phyloP scores from a whole-genome alignment of 2,329 filamentous ascomycete species.

The Cryphonectria carpinicola region DNA sequence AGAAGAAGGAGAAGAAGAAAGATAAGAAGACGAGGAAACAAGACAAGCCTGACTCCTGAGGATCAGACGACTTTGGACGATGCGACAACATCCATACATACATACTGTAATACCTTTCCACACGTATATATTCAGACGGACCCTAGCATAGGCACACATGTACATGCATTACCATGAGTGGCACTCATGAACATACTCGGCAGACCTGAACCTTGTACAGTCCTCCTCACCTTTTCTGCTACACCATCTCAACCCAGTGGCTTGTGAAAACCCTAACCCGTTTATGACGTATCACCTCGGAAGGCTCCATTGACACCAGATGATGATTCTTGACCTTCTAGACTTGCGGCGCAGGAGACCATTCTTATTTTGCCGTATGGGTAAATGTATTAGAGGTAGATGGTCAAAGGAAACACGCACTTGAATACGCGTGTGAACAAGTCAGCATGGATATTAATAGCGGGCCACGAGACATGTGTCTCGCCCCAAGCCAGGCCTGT shows the following conservation, averaged over 20 bases:
- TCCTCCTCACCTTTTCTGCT: neutral
- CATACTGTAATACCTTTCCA: constrained; percentile 18
- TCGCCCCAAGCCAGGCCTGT: constrained; percentile 6
- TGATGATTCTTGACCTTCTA: neutral
- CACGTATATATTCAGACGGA: constrained; percentile 19
- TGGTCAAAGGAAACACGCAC: neutral
- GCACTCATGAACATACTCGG: neutral
- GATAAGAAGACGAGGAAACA: constrained; percentile 35
- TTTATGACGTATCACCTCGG: neutral
- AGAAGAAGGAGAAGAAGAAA: constrained; percentile 37
- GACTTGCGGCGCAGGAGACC: neutral
- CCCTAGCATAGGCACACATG: constrained; percentile 3
- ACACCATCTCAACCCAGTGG: neutral
- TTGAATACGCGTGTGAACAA: neutral
- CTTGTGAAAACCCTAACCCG: neutral
- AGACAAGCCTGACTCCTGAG: constrained; percentile 5
- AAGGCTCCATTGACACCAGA: neutral
- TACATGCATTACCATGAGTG: neutral
- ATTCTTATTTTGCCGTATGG: neutral
- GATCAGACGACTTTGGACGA: neutral
- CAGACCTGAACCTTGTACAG: neutral
- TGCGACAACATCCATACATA: constrained; percentile 20
- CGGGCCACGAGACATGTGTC: constrained; percentile 5
- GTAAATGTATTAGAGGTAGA: neutral
- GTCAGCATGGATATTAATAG: constrained; percentile 10